phyloP scores from a whole-genome alignment of 441 rosid genomes.

The Mallotus japonicus region DNA sequence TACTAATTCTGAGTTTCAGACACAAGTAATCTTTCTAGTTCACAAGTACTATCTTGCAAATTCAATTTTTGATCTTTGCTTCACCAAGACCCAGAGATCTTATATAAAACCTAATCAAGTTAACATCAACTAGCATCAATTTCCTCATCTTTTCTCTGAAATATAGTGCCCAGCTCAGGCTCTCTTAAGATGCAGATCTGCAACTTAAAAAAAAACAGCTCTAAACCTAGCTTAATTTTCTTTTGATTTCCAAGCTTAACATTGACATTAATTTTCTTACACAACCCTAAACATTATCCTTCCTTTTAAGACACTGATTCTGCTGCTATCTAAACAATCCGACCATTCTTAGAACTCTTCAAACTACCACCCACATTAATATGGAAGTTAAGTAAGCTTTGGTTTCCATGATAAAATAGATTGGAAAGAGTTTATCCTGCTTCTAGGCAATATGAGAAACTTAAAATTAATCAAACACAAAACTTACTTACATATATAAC shows the following conservation, averaged over 20 bases:
- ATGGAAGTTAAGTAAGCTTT: background rate
- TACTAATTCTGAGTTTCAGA: background rate
- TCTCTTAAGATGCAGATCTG: background rate
- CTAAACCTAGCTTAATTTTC: background rate
- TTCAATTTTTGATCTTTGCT: background rate
- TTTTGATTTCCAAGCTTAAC: background rate
- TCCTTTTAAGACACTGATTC: background rate
- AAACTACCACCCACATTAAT: background rate
- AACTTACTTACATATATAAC: background rate
- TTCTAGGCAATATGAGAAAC: background rate
- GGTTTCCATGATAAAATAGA: background rate
- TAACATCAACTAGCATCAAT: background rate
- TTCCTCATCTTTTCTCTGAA: background rate
- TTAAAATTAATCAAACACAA: background rate
- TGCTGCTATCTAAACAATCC: background rate
- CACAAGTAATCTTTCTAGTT: background rate
- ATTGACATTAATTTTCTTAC: background rate
- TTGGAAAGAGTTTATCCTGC: background rate
- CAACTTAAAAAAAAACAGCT: background rate
- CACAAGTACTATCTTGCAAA: background rate
- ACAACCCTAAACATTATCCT: background rate
- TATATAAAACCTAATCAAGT: background rate
- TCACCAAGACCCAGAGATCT: background rate
- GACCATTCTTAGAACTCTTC: background rate
- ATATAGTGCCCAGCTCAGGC: background rate